Conservation (phyloP, 116 monocot species). For the Iris pallida region DNA sequence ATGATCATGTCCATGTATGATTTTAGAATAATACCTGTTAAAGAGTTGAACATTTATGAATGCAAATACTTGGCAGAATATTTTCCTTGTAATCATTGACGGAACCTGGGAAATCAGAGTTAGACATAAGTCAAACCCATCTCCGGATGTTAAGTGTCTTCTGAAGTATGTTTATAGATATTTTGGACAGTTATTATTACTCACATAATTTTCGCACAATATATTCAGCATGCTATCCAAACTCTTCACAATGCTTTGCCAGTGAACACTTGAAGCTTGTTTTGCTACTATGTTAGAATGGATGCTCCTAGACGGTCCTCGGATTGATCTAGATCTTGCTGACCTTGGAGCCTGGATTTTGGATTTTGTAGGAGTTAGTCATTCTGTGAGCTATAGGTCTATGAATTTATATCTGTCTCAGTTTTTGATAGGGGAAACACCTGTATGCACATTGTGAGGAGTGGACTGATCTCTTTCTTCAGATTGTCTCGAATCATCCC, state of each 20-base stretch:
- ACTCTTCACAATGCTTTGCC: constrained; percentile 88
- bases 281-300: constrained; percentile 62
- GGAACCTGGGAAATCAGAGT: constrained; percentile 59
- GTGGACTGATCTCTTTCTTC: constrained; percentile 95
- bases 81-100: constrained; percentile 73
- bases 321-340: constrained; percentile 51
- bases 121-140: background rate
- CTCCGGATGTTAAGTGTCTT: background rate
- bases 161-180: background rate
- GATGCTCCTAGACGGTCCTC: constrained; percentile 65
- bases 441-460: constrained; percentile 90
- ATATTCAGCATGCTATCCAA: constrained; percentile 51
- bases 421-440: constrained; percentile 18
- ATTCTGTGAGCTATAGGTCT: background rate
- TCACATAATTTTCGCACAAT: constrained; percentile 62
- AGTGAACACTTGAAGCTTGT: constrained; percentile 82
- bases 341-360: constrained; percentile 66
- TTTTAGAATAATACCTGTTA: constrained; percentile 53
- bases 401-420: background rate
- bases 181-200: constrained; percentile 4
- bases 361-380: background rate
- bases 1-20: background rate
- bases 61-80: constrained; percentile 87
- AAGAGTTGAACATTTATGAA: constrained; percentile 95
- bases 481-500: constrained; percentile 86